These are phyloP conservation scores for Protea cynaroides DNA, from an alignment of 164 flowering plant species.

Conservation along the genomic window DNA sequence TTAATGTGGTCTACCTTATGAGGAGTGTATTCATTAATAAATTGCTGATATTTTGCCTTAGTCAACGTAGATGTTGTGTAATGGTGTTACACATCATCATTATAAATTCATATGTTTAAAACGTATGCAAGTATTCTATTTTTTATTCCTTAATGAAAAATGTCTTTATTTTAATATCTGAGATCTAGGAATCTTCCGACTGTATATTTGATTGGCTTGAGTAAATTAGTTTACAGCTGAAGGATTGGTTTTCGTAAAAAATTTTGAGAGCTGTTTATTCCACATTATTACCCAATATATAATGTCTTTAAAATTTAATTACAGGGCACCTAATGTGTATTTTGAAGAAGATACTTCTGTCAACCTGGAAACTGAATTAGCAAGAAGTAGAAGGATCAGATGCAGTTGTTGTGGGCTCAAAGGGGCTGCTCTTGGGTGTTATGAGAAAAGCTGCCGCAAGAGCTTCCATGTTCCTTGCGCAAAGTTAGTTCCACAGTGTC, in stretches of 20 bases:
- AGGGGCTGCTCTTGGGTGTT: slow-evolving; percentile 99
- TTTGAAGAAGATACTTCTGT: slow-evolving; percentile 62
- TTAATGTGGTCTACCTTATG: too few relatives aligned
- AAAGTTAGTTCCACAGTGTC: slow-evolving; percentile 52
- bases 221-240: neutral
- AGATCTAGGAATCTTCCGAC: too few relatives aligned
- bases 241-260: neutral
- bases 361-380: slow-evolving; percentile 76
- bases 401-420: slow-evolving; percentile 78
- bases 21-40: too few relatives aligned
- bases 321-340: slow-evolving; percentile 97
- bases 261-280: neutral
- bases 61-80: too few relatives aligned
- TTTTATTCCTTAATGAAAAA: too few relatives aligned
- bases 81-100: too few relatives aligned
- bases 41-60: too few relatives aligned
- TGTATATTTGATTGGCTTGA: too few relatives aligned
- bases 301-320: slow-evolving; percentile 12
- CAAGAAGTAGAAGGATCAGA: slow-evolving; percentile 71
- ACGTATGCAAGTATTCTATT: too few relatives aligned
- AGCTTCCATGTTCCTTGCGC: slow-evolving; percentile 97
- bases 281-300: neutral
- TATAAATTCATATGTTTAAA: too few relatives aligned
- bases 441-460: slow-evolving; percentile 72
- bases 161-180: too few relatives aligned